Evolutionary conservation across 1,284 basidiomycete species (phyloP), one percentile per base, ranked within the genome.

Genomic region (Mycena citricolor): DNA sequence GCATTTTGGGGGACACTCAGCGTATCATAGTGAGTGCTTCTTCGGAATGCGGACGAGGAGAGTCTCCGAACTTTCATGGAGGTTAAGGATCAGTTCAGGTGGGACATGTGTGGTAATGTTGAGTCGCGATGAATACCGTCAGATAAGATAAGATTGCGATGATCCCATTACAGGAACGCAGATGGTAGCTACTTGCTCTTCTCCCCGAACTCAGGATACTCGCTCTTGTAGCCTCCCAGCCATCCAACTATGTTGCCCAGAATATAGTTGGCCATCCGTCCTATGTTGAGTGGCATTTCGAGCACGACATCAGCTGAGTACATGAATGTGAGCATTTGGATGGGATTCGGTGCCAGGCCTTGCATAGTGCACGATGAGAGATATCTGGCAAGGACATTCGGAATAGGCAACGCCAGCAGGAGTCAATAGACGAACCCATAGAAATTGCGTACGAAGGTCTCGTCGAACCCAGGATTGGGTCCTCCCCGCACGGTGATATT

Each of bases 401-500:
- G 20, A 19, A 8, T 16, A 26, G 21, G 30, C 26, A 32, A 16
- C n/a, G n/a, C 19, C 13, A 13, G 22, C 8, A 26, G 32, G 11
- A 22, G 29, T n/a, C n/a, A n/a, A n/a, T n/a, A 35, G 31, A 25
- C 16, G 8, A 25, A 49, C 22, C 51, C 51, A 29, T 52, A 52
- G 40, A 52, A 52, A 32, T 52, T 52, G 20, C 51, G 46, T 17
- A 52, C 51, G 23, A 52, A 52, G 1, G 39, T 49, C 44, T 52
- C 51, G 38, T 52, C 51, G 31, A 52, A 57, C 17, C 57, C 60
- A n/a, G 56, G 40, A 47, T 61, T 60, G 14, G 55, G 52, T 8
- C 58, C 58, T n/a, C 56, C 58, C 11, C 52, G 50, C 19, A 60
- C 57, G 12, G 54, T 61, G 43, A 61, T 59, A 36, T 57, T 45